Evolutionary conservation across 352 stramenopile species (phyloP), one percentile per base, ranked within the genome.

Genomic region (Phytophthora ramorum): DNA sequence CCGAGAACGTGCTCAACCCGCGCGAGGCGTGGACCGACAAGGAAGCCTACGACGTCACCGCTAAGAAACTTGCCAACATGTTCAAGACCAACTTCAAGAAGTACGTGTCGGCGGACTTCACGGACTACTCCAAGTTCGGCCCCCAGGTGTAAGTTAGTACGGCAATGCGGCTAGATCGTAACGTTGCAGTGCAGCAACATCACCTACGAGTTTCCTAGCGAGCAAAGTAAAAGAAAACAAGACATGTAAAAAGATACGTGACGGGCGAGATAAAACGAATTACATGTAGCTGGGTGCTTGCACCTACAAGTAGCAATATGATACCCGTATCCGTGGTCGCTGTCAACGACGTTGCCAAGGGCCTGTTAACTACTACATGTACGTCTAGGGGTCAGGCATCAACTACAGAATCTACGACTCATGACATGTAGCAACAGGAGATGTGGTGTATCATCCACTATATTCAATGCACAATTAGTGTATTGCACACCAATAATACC

Each of bases 31-130:
- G 97, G 97, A 76, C 60, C 13, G 91, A 99, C 86, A 94, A 95
- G 69, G 70, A 54, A 0, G 89, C 83, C 20, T 99, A 98, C 78
- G 97, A 99, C 69, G 79, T 52, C 41, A 90, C 91, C 43, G 90
- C 90, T 22, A 87, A 89, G 55, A 98, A 99, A 72, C 83, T 99
- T n/a, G 96, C 92, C 7, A 57, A 69, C 48, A 98, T 98, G 94
- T 99, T 98, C 81, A 78, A 95, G 62, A 78, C 97, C 38, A 99
- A 99, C 83, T 99, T 98, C 69, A 81, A 93, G 71, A 96, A 99
- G 81, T 99, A 99, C 82, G 78, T 97, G 58, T 91, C 84, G 43
- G 87, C 96, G 47, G 96, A 97, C 68, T 74, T 90, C 70, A 97
- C 96, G 62, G 97, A 99, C 80, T 99, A 99, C 86, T 98, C 96